These are phyloP conservation scores for Camellia japonica DNA, from an alignment of 148 eudicot species.

Conservation along the genomic window DNA sequence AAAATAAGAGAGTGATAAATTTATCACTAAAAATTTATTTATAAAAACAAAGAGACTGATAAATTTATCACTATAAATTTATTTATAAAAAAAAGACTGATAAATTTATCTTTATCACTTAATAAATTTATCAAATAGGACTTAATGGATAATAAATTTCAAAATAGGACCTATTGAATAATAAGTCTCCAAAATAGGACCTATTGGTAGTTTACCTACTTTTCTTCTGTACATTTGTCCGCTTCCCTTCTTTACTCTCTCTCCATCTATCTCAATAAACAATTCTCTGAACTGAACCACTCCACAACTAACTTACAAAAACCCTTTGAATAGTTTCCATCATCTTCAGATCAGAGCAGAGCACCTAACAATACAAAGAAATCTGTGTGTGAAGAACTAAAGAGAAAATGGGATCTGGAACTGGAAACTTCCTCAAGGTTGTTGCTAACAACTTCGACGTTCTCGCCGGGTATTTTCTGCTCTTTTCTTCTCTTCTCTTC, in stretches of 20 bases:
- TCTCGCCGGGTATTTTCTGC: conserved; percentile 71
- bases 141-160: too few species aligned
- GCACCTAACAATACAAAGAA: neutral
- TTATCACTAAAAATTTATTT: too few species aligned
- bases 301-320: neutral
- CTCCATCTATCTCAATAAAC: neutral
- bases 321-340: neutral
- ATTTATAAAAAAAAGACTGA: too few species aligned
- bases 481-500: neutral
- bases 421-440: conserved; percentile 60
- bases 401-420: conserved; percentile 39
- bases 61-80: too few species aligned
- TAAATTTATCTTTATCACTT: too few species aligned
- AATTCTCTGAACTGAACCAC: too few species aligned
- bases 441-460: conserved; percentile 66
- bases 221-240: neutral
- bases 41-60: too few species aligned
- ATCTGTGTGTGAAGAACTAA: neutral
- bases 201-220: too few species aligned
- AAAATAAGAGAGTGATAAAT: too few species aligned
- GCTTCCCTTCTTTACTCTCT: neutral
- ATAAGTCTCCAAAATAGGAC: too few species aligned
- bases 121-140: too few species aligned
- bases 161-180: too few species aligned
- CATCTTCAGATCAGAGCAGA: conserved; percentile 4